Percentiles rank a stretch among this genome's conserved stretches.
phyloP scores from a whole-genome alignment of 805 yeast genomes.

The Kodamaea restingae region DNA sequence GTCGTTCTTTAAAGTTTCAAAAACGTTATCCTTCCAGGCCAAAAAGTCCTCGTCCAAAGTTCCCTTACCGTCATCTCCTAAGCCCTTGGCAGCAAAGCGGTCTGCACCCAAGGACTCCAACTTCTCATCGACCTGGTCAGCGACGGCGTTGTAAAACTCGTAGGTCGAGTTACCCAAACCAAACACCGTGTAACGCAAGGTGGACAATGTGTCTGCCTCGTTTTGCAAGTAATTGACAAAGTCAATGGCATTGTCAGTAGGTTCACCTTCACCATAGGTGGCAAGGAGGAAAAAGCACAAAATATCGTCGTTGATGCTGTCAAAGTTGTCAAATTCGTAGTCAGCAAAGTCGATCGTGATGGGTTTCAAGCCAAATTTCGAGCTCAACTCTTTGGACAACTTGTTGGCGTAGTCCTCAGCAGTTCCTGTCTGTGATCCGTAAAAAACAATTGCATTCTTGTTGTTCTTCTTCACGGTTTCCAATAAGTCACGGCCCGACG shows the following conservation, averaged over 20 bases:
- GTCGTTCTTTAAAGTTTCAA: constrained; percentile 59
- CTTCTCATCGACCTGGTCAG: constrained; percentile 53
- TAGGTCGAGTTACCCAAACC: constrained; percentile 95
- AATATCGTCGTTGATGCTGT: constrained; percentile 54
- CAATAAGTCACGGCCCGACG: constrained; percentile 50
- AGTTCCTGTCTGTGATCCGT: constrained; percentile 97
- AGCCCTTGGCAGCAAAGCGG: constrained; percentile 71
- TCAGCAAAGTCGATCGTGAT: constrained; percentile 88
- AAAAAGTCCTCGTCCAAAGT: constrained; percentile 93
- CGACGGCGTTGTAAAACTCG: constrained; percentile 84
- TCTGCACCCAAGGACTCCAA: constrained; percentile 65
- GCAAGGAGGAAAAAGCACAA: constrained; percentile 72
- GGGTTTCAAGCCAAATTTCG: constrained; percentile 75
- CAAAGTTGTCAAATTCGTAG: constrained; percentile 76
- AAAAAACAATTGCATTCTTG: constrained; percentile 77
- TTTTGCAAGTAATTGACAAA: constrained; percentile 66
- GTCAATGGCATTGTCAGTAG: constrained; percentile 88
- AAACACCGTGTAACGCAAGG: constrained; percentile 67
- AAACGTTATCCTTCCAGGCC: constrained; percentile 82
- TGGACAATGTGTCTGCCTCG: constrained; percentile 49
- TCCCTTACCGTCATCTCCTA: constrained; percentile 94
- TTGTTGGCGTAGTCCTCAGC: constrained; percentile 95
- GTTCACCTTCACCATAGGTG: constrained; percentile 98
- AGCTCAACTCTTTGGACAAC: constrained; percentile 80
- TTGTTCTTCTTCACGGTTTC: constrained; percentile 54